These are phyloP conservation scores for Phytophthora sojae DNA, from an alignment of 352 stramenopile species.

Conservation along the genomic window DNA sequence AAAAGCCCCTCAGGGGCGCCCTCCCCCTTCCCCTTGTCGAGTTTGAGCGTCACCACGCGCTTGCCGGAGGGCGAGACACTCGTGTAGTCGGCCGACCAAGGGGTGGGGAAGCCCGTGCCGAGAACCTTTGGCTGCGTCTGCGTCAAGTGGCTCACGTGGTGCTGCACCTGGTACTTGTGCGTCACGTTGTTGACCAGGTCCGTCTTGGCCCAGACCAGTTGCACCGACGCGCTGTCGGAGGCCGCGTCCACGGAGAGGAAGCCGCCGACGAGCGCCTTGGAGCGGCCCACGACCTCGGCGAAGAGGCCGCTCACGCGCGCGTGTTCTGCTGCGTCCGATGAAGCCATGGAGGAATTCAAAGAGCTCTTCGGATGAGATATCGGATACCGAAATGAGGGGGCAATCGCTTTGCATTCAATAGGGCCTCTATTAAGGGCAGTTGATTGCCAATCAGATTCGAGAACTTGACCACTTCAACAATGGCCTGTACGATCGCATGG, in stretches of 20 bases:
- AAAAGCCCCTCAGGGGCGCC: slow-evolving; percentile 55
- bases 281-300: slow-evolving; percentile 49
- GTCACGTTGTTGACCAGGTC: slow-evolving; percentile 66
- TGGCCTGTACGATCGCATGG: no score
- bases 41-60: slow-evolving; percentile 66
- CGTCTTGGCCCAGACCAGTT: slow-evolving; percentile 68
- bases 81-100: slow-evolving; percentile 50
- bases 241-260: slow-evolving; percentile 43
- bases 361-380: not conserved
- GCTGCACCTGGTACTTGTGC: slow-evolving; percentile 64
- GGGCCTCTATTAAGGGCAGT: not conserved
- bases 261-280: slow-evolving; percentile 59
- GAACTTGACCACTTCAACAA: not conserved
- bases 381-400: not conserved
- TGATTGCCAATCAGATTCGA: not conserved
- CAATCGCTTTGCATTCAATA: not conserved
- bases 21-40: slow-evolving; percentile 54
- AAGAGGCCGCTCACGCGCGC: slow-evolving; percentile 56
- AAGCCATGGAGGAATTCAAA: slow-evolving; percentile 1
- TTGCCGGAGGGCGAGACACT: slow-evolving; percentile 64
- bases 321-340: slow-evolving; percentile 21
- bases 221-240: slow-evolving; percentile 39
- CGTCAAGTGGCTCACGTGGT: slow-evolving; percentile 46
- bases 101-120: slow-evolving; percentile 43
- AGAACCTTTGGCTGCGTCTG: slow-evolving; percentile 35